Conservation (phyloP, 2,329 filamentous ascomycete genomes). For the Apiospora marii region DNA sequence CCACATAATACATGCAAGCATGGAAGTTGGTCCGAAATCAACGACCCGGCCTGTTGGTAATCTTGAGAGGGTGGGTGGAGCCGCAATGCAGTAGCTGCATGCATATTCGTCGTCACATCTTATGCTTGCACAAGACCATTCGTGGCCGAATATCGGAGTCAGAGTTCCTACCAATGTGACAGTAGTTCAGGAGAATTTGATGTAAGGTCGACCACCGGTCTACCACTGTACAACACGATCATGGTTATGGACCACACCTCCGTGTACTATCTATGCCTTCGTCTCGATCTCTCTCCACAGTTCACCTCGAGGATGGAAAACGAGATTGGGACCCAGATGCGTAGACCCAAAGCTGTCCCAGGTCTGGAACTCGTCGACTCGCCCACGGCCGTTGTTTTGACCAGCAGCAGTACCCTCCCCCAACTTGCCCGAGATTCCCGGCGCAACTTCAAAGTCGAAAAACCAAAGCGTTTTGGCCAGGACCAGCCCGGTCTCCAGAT, state of each 20-base stretch:
- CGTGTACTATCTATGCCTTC: background rate
- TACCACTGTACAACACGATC: too few species aligned
- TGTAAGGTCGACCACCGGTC: too few species aligned
- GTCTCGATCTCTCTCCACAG: background rate
- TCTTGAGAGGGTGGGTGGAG: background rate
- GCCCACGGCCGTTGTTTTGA: background rate
- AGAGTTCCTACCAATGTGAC: background rate
- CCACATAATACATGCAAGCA: background rate
- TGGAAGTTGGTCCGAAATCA: background rate
- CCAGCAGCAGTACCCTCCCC: background rate
- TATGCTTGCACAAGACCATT: too few species aligned
- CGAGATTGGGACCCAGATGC: background rate
- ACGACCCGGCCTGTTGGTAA: background rate
- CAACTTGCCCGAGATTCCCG: background rate
- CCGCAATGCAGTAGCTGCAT: background rate
- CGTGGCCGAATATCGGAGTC: too few species aligned
- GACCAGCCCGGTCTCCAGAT: constrained; percentile 23
- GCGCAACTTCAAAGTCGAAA: background rate
- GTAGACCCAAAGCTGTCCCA: background rate
- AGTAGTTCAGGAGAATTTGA: too few species aligned
- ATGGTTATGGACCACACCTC: too few species aligned
- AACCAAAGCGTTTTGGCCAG: background rate
- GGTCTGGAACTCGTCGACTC: background rate
- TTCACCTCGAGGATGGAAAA: background rate
- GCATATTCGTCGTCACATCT: too few species aligned